phyloP scores from a whole-genome alignment of 345 rosid species.

The Eucalyptus polyanthemos region DNA sequence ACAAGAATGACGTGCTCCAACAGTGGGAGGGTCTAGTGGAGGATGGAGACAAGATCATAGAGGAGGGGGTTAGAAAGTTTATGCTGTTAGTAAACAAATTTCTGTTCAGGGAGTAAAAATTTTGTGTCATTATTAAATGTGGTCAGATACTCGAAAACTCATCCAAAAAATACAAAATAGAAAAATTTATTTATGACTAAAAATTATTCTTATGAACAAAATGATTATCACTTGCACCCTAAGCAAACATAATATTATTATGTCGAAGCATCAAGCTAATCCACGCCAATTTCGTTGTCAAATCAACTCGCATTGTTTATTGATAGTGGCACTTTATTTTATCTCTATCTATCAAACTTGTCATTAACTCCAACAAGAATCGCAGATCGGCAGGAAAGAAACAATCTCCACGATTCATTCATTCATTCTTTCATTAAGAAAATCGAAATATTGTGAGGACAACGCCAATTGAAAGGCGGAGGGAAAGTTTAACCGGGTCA shows the following conservation, averaged over 20 bases:
- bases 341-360: neutral
- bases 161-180: fast-evolving
- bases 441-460: neutral
- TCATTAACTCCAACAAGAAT: neutral
- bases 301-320: neutral
- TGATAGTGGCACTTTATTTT: neutral
- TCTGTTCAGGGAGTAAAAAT: fast-evolving
- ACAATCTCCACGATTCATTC: neutral
- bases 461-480: neutral
- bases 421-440: neutral
- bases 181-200: fast-evolving
- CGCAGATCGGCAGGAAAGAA: neutral
- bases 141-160: fast-evolving
- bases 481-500: neutral
- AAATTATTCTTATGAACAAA: fast-evolving
- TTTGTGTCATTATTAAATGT: neutral
- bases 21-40: fast-evolving
- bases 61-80: too few species aligned
- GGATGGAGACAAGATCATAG: fast-evolving
- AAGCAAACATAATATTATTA: fast-evolving
- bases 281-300: fast-evolving
- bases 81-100: too few species aligned
- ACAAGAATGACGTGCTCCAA: too few species aligned
- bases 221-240: fast-evolving
- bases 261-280: fast-evolving